phyloP scores from a whole-genome alignment of 2,329 filamentous ascomycete species.

The Ophiobolus disseminans region DNA sequence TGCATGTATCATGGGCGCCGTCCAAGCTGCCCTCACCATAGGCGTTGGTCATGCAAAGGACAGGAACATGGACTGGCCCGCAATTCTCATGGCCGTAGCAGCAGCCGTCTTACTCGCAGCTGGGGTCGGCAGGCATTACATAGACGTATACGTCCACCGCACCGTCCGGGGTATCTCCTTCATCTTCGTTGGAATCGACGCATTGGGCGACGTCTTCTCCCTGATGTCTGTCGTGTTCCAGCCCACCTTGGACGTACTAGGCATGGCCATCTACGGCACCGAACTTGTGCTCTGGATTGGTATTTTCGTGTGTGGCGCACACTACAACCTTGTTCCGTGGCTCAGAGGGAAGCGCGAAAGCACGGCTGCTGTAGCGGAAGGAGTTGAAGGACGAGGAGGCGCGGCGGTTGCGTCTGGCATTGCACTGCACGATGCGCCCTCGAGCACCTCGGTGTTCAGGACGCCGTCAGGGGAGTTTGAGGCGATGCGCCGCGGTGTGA shows the following conservation, averaged over 20 bases:
- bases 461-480: slow-evolving; percentile 58
- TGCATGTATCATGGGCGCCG: slow-evolving; percentile 63
- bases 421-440: slow-evolving; percentile 59
- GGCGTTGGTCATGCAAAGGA: slow-evolving; percentile 57
- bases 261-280: slow-evolving; percentile 70
- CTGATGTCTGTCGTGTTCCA: slow-evolving; percentile 70
- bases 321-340: slow-evolving; percentile 70
- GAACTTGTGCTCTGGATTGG: slow-evolving; percentile 73
- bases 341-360: slow-evolving; percentile 47
- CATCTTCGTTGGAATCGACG: slow-evolving; percentile 74
- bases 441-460: slow-evolving; percentile 69
- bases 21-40: slow-evolving; percentile 67
- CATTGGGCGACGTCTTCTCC: slow-evolving; percentile 71
- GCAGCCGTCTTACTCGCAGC: slow-evolving; percentile 69
- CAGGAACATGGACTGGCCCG: slow-evolving; percentile 63
- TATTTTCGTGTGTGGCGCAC: slow-evolving; percentile 69
- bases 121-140: slow-evolving; percentile 72
- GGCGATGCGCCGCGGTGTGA: slow-evolving; percentile 23
- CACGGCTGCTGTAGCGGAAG: not conserved
- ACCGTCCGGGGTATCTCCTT: slow-evolving; percentile 76
- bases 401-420: slow-evolving; percentile 31
- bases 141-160: slow-evolving; percentile 70
- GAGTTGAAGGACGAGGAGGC: not conserved
- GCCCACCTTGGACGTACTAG: slow-evolving; percentile 64
- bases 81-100: slow-evolving; percentile 70